Evolutionary conservation across 345 rosid species (phyloP).

Genomic region (Carallia pectinifolia): DNA sequence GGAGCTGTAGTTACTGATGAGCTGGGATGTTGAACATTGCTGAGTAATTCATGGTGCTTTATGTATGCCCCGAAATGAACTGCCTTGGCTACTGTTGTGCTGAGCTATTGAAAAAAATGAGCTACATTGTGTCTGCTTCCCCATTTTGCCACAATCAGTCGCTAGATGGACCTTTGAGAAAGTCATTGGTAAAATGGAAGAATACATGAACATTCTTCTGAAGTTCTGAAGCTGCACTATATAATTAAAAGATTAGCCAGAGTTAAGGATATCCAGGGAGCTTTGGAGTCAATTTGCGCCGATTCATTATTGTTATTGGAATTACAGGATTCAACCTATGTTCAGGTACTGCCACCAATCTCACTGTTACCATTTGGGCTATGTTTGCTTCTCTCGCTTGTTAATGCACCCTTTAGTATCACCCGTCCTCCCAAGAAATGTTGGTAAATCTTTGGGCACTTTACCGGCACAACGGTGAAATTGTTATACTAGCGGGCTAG

Average conservation of each 20-base stretch:
- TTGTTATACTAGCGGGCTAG: no score
- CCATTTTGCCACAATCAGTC: background rate
- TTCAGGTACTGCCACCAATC: slow-evolving; percentile 13
- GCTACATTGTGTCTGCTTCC: background rate
- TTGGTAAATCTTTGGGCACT: no score
- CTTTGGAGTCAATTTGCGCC: slow-evolving; percentile 2
- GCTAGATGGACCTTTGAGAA: background rate
- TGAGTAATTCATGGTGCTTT: background rate
- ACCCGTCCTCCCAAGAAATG: background rate
- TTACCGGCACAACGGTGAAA: no score
- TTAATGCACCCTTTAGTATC: background rate
- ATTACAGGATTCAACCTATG: background rate
- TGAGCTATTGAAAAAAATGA: background rate
- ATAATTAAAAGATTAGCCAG: slow-evolving; percentile 7
- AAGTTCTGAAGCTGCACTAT: background rate
- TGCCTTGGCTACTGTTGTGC: background rate
- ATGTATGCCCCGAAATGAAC: background rate
- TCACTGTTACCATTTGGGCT: no score
- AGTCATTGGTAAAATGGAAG: background rate
- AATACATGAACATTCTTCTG: background rate
- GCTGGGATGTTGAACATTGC: slow-evolving; percentile 1
- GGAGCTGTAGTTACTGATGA: background rate
- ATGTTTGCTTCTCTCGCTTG: background rate
- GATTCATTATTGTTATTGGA: background rate
- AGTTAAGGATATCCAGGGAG: slow-evolving; percentile 1